These are phyloP conservation scores for Boletus rubropictus DNA, from an alignment of 768 basidiomycete species.

Conservation along the genomic window DNA sequence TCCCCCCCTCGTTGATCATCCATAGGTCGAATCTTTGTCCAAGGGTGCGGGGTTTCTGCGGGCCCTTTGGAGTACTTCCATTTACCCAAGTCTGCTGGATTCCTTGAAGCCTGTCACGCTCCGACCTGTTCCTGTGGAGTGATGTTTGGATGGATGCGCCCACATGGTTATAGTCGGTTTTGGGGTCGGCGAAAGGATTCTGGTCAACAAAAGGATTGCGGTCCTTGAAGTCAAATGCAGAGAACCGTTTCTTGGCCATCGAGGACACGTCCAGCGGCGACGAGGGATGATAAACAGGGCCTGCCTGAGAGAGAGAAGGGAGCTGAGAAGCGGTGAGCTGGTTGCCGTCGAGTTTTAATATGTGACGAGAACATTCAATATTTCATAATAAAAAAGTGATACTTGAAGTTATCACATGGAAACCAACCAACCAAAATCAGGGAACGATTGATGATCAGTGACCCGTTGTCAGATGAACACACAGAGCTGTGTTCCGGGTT, in stretches of 20 bases:
- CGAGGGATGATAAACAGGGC: conserved; percentile 18
- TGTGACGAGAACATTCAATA: neutral
- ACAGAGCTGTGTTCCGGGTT: too few relatives aligned
- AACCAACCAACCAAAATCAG: too few relatives aligned
- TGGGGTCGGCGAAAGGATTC: conserved; percentile 40
- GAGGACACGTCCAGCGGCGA: conserved; percentile 17
- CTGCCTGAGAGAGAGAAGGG: conserved; percentile 20
- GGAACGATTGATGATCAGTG: too few relatives aligned
- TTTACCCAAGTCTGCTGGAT: conserved; percentile 59
- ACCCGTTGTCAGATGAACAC: too few relatives aligned
- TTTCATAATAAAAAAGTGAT: too few relatives aligned
- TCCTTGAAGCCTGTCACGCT: conserved; percentile 77
- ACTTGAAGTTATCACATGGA: conserved; percentile 10
- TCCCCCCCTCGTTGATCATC: conserved; percentile 93
- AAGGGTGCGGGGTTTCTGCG: conserved; percentile 36
- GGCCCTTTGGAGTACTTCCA: conserved; percentile 21
- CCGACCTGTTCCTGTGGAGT: conserved; percentile 81
- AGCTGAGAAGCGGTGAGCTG: neutral
- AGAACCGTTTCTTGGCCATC: conserved; percentile 42
- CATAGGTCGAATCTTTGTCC: conserved; percentile 57
- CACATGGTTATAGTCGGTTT: conserved; percentile 26
- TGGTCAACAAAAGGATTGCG: conserved; percentile 43
- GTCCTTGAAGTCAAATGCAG: conserved; percentile 68
- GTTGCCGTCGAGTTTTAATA: conserved; percentile 7
- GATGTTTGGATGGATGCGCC: conserved; percentile 33